These are phyloP conservation scores for Conoideocrella luteorostrata DNA, from an alignment of 2,329 filamentous ascomycete species.

Conservation along the genomic window DNA sequence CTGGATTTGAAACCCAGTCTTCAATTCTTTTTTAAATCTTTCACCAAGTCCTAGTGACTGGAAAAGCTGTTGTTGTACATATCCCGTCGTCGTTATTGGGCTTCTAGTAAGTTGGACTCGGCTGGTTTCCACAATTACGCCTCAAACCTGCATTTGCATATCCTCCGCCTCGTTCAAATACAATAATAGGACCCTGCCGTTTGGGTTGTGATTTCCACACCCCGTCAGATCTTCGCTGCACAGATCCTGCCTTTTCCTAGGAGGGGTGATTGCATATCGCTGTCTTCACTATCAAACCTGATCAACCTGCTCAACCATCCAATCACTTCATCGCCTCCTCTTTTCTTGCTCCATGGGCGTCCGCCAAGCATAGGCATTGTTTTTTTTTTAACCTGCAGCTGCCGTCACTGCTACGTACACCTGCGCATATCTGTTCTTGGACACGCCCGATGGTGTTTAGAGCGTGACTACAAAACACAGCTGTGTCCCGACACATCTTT, in stretches of 20 bases:
- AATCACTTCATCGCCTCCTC: constrained; percentile 1
- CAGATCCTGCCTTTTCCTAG: not conserved
- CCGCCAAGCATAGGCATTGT: not conserved
- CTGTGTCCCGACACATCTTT: not conserved
- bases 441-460: too few relatives aligned
- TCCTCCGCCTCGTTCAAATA: not conserved
- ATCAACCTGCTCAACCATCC: not conserved
- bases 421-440: too few relatives aligned
- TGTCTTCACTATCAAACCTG: not conserved
- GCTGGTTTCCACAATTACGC: too few relatives aligned
- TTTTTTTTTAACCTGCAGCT: too few relatives aligned
- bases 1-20: too few relatives aligned
- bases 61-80: too few relatives aligned
- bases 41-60: too few relatives aligned
- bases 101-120: too few relatives aligned
- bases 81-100: too few relatives aligned
- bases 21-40: too few relatives aligned
- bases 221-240: not conserved
- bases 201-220: not conserved
- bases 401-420: constrained; percentile 1
- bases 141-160: too few relatives aligned
- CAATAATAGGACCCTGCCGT: not conserved
- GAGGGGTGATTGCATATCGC: not conserved
- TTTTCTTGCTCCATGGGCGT: not conserved
- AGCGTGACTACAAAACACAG: not conserved